These are phyloP conservation scores for Phlyctochytrium arcticum DNA, from an alignment of 192 early-diverging fungal species.

Conservation along the genomic window DNA sequence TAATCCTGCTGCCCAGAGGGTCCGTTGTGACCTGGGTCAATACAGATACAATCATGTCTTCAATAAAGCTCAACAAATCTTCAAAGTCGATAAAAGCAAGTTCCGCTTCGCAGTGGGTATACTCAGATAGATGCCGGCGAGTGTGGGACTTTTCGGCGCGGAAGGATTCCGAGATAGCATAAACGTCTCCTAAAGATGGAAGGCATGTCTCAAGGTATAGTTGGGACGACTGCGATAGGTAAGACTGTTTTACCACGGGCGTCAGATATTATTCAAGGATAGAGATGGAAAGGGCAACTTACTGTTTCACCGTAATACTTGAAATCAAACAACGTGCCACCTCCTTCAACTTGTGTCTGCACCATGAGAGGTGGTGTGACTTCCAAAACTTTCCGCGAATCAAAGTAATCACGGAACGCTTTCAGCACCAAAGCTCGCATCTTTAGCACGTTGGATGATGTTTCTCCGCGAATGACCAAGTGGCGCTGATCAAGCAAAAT, in stretches of 20 bases:
- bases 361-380: conserved; percentile 97
- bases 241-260: conserved; percentile 49
- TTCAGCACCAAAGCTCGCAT: conserved; percentile 79
- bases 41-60: conserved; percentile 64
- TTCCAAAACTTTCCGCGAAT: conserved; percentile 68
- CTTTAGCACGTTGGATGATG: conserved; percentile 75
- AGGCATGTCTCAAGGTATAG: conserved; percentile 94
- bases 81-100: conserved; percentile 89
- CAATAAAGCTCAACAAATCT: conserved; percentile 79
- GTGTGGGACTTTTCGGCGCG: conserved; percentile 96
- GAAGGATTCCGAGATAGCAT: conserved; percentile 90
- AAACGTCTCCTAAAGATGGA: conserved; percentile 90
- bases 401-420: conserved; percentile 94
- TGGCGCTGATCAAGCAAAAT: conserved; percentile 86
- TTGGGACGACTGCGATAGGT: conserved; percentile 96
- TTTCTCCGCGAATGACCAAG: conserved; percentile 90
- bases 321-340: conserved; percentile 86
- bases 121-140: conserved; percentile 87
- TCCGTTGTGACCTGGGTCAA: conserved; percentile 74
- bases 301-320: conserved; percentile 92
- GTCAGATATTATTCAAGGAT: not conserved
- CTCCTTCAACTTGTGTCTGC: conserved; percentile 98
- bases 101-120: conserved; percentile 92
- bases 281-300: not conserved
- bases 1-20: conserved; percentile 62